A percentile compares a stretch with the other conserved stretches of the same genome.
These are phyloP conservation scores for Sporisorium scitamineum DNA, from an alignment of 1,284 basidiomycete species.

Conservation along the genomic window DNA sequence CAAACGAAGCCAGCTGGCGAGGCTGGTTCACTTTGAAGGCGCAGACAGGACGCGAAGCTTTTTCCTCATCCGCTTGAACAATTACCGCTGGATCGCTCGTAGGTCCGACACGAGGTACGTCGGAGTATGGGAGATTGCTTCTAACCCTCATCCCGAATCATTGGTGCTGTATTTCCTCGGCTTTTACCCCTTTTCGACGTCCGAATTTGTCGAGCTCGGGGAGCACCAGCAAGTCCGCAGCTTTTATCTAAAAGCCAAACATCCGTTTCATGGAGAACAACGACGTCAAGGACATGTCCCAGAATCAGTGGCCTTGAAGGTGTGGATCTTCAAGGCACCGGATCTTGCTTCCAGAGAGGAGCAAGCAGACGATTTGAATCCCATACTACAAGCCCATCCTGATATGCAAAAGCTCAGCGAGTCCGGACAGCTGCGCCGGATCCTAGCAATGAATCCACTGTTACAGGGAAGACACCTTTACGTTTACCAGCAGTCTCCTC, in stretches of 20 bases:
- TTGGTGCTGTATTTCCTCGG: not conserved
- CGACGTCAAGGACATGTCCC: too few relatives aligned
- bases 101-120: not conserved
- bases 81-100: not conserved
- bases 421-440: not conserved
- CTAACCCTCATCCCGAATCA: not conserved
- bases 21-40: not conserved
- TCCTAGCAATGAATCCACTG: not conserved
- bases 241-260: not conserved
- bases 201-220: too few relatives aligned
- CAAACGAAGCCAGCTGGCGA: not conserved
- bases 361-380: not conserved
- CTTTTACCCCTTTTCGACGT: not conserved
- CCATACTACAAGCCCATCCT: not conserved
- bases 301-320: not conserved
- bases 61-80: not conserved
- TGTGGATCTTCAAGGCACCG: not conserved
- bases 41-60: not conserved
- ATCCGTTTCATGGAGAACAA: too few relatives aligned
- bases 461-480: not conserved
- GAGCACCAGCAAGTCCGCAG: not conserved
- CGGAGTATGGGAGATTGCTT: slow-evolving; percentile 1
- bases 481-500: not conserved
- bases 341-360: too few relatives aligned
- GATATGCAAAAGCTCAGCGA: not conserved